These are phyloP conservation scores for Coniochaeta hoffmannii DNA, from an alignment of 2,329 filamentous ascomycete genomes.

Conservation along the genomic window DNA sequence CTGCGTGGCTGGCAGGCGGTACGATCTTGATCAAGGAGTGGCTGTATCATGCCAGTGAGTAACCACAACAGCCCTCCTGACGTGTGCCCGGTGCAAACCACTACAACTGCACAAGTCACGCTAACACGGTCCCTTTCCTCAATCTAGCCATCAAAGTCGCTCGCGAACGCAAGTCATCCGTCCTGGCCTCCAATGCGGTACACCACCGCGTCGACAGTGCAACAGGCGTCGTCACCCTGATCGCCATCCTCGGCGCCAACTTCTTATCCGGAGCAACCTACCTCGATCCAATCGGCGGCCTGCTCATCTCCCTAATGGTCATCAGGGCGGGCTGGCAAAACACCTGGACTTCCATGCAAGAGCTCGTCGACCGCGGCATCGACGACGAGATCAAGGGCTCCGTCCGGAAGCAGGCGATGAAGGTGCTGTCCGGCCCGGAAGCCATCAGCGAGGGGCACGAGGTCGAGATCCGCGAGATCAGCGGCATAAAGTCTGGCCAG, in stretches of 20 bases:
- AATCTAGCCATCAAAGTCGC: conserved; percentile 84
- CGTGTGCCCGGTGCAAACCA: neutral
- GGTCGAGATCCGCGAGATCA: conserved; percentile 68
- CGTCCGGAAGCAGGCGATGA: conserved; percentile 58
- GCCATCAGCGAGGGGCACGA: conserved; percentile 43
- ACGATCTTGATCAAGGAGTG: conserved; percentile 94
- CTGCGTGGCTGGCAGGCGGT: conserved; percentile 86
- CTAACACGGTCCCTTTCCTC: conserved; percentile 16
- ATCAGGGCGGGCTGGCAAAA: conserved; percentile 85
- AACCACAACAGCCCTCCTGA: neutral
- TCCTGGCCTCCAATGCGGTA: conserved; percentile 90
- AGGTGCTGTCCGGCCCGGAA: conserved; percentile 35
- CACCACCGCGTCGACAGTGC: conserved; percentile 95
- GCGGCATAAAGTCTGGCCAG: conserved; percentile 91
- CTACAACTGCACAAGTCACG: conserved; percentile 2
- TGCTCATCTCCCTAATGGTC: conserved; percentile 89
- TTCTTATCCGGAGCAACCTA: conserved; percentile 77
- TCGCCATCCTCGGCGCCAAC: conserved; percentile 85
- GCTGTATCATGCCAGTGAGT: conserved; percentile 91
- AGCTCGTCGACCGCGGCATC: conserved; percentile 85
- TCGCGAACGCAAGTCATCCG: conserved; percentile 86
- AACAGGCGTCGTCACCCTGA: conserved; percentile 86
- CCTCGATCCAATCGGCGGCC: conserved; percentile 88
- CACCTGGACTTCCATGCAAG: conserved; percentile 71
- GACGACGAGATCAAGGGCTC: conserved; percentile 74